Evolutionary conservation across 2,329 filamentous ascomycete genomes (phyloP).

Genomic region (Fusarium neocosmosporiellum): DNA sequence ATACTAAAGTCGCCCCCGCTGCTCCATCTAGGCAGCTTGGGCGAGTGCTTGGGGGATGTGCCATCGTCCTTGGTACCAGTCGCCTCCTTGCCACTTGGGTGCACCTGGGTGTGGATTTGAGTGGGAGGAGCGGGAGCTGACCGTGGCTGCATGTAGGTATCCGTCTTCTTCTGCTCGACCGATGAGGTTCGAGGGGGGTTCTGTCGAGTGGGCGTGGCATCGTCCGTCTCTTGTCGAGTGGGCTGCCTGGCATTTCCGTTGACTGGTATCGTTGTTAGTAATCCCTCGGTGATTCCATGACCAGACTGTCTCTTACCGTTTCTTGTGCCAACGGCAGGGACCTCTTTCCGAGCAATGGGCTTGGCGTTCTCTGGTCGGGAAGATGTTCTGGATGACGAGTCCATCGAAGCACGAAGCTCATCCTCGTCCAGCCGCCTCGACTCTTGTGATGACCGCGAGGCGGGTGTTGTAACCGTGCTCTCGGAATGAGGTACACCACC

Average conservation of each 20-base stretch:
- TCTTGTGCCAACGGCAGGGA: slow-evolving; percentile 56
- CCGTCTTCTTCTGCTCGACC: slow-evolving; percentile 43
- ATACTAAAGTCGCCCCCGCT: slow-evolving; percentile 88
- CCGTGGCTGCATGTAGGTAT: slow-evolving; percentile 69
- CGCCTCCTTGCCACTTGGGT: slow-evolving; percentile 60
- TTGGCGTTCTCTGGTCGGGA: slow-evolving; percentile 57
- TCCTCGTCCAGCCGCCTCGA: slow-evolving; percentile 67
- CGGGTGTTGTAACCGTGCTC: slow-evolving; percentile 49
- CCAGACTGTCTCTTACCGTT: slow-evolving; percentile 53
- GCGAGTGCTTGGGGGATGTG: slow-evolving; percentile 65
- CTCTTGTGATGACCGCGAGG: slow-evolving; percentile 68
- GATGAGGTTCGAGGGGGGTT: slow-evolving; percentile 35
- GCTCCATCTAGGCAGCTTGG: slow-evolving; percentile 79
- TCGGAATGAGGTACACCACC: slow-evolving; percentile 47
- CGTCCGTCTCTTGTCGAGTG: slow-evolving; percentile 39
- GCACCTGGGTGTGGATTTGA: slow-evolving; percentile 37
- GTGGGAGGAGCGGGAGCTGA: slow-evolving; percentile 65
- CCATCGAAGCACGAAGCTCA: slow-evolving; percentile 57
- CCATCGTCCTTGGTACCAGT: slow-evolving; percentile 54
- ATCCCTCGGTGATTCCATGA: background rate
- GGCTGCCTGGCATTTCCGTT: slow-evolving; percentile 43
- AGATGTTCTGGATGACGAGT: slow-evolving; percentile 53
- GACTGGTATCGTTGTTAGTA: slow-evolving; percentile 34
- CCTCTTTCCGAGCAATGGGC: slow-evolving; percentile 73
- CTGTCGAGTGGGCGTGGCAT: slow-evolving; percentile 35